Base-by-base conservation (phyloP, 768 basidiomycete species). In the Boletellus sp. region DNA sequence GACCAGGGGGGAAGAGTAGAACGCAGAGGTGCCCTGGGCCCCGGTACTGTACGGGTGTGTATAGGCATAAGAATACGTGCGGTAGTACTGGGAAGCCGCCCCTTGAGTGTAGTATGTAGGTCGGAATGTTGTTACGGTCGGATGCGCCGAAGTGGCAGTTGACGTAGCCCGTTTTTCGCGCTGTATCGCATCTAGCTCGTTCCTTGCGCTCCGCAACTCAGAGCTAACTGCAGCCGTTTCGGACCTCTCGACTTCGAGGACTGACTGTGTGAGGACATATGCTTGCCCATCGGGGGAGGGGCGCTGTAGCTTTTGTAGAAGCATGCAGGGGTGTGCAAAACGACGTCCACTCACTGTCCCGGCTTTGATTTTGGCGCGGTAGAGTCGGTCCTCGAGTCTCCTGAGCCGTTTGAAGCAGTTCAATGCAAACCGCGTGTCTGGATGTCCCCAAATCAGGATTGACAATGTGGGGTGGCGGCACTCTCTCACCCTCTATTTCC, bases 371-470 rank as follows among this genome's bases (percentile, higher is more conserved):
- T 72, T 77, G 20, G 78, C 69, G 39, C 74, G 76, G 51, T 74
- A 70, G 63, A 89, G 85, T 45, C 85, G 79, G 22, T 76, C 71
- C 51, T 79, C 72, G 3, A 92, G 72, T 19, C 68, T 72, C 53
- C 74, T 72, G 24, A 76, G 74, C 36, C 87, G 78, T 59, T 72
- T 76, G 67, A 78, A 76, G 56, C 85, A 88, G 50, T 81, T 74
- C 50, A 91, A 56, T 2, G 87, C 85, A 61, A 86, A 81, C 56
- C 73, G 78, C 2, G 87, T 89, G 48, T 85, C 89, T 91, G 56
- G 53, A 38, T 13, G 24, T 1, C 24, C 42, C 16, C 3, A 51
- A 33, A n/a, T 48, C 53, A 55, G 46, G 28, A 38, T 47, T 11
- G 51, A 41, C 10, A 19, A 28, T 4, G 35, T 11, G 11, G 15